Evolutionary conservation across 2,329 filamentous ascomycete genomes (phyloP), one percentile per base, ranked within the genome.

Genomic region (Xylariaceae sp.): DNA sequence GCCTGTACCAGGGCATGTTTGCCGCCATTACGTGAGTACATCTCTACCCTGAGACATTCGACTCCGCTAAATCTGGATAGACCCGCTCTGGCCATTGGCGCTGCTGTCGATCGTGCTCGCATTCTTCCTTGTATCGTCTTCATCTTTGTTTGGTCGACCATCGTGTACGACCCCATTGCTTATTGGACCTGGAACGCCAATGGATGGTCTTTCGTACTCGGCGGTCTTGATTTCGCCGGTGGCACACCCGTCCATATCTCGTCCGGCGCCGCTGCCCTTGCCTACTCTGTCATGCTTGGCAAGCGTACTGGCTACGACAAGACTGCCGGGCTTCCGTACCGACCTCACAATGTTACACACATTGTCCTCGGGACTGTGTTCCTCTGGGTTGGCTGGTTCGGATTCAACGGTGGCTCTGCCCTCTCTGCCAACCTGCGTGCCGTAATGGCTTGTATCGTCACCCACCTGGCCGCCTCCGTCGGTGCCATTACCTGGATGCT

Each of bases 301-400:
- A 86, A 84, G 68, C 82, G 86, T 42, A 72, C 73, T 31, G 83
- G 81, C 56, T 82, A 86, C 69, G 76, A 70, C 60, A 79, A 76
- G 60, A 75, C 78, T 44, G 76, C 83, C 52, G 79, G 82, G 40
- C 78, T 83, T 3, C 81, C 82, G 4, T 86, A 86, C 72, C 78
- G 81, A 31, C 85, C 86, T 9, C 86, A 90, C 69, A 89, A 87
- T 63, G 83, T 87, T 40, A 87, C 85, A 50, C 76, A 87, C 59
- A 83, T 89, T 56, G 82, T 89, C 42, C 75, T 90, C 42, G 86
- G 87, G 18, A 89, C 87, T 4, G 79, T 85, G 22, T 80, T 86
- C 69, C 78, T 96, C 44, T 96, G 91, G 91, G 88, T 96, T 41
- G 90, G 91, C 51, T 96, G 90, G 91, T 94, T 96, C 66, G 91